Conservation (phyloP, 352 stramenopile species). For the Globisporangium parvum region DNA sequence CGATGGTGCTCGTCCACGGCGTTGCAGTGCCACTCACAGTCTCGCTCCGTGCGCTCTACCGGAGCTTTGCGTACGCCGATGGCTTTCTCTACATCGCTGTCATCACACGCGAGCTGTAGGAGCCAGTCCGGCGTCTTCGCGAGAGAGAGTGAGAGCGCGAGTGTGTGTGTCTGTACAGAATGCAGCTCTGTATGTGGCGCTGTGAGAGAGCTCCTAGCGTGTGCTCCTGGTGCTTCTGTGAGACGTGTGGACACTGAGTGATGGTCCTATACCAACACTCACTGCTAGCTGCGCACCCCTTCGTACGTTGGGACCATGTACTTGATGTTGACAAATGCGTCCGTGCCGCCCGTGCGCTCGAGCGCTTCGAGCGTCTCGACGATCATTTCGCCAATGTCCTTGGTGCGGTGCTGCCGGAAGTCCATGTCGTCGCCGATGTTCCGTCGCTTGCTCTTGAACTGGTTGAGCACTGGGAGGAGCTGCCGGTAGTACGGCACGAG, state of each 20-base stretch:
- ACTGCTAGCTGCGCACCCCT: slow-evolving; percentile 25
- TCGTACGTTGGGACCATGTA: slow-evolving; percentile 97
- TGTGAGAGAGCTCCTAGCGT: no score
- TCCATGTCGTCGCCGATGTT: slow-evolving; percentile 91
- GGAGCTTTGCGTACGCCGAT: slow-evolving; percentile 62
- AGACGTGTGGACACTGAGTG: no score
- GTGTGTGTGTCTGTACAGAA: neutral
- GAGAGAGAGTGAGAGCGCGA: no score
- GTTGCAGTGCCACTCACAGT: slow-evolving; percentile 38
- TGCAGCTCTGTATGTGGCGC: no score
- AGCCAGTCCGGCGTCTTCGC: no score
- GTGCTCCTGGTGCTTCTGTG: neutral
- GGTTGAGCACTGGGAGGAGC: slow-evolving; percentile 84
- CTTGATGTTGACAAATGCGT: slow-evolving; percentile 95
- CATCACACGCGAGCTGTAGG: slow-evolving; percentile 6
- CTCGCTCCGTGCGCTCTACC: slow-evolving; percentile 57
- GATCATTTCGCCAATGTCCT: slow-evolving; percentile 85
- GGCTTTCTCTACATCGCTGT: slow-evolving; percentile 70
- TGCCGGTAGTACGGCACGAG: slow-evolving; percentile 91
- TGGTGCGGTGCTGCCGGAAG: slow-evolving; percentile 74
- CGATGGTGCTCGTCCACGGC: slow-evolving; percentile 50
- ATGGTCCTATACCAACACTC: neutral
- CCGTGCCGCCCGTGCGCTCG: slow-evolving; percentile 74
- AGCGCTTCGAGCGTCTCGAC: slow-evolving; percentile 86
- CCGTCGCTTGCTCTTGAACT: slow-evolving; percentile 86